Conservation (phyloP, 2,329 filamentous ascomycete species). For the Onygena corvina region DNA sequence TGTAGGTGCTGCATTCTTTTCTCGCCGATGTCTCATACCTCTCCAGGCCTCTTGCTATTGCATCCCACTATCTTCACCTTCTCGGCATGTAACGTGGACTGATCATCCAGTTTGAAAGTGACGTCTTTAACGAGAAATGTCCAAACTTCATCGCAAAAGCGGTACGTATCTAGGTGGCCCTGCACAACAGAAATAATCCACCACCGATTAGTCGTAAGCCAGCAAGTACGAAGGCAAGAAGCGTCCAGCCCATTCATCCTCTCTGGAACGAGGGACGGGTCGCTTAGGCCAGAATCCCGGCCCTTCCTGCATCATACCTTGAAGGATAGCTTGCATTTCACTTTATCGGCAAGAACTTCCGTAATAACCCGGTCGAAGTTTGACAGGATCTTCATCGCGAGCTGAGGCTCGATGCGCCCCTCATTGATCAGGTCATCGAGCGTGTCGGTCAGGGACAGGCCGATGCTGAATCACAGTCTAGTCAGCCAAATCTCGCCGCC, state of each 20-base stretch:
- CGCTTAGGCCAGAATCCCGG: background rate
- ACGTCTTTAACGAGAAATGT: constrained; percentile 98
- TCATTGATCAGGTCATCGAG: constrained; percentile 94
- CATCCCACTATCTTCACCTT: constrained; percentile 98
- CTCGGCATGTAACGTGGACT: constrained; percentile 63
- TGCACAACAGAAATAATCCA: constrained; percentile 29
- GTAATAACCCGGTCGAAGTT: constrained; percentile 93
- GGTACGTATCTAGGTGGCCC: constrained; percentile 95
- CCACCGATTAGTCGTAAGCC: background rate
- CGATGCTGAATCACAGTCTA: constrained; percentile 56
- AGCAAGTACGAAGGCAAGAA: background rate
- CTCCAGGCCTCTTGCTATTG: constrained; percentile 70
- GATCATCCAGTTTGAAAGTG: constrained; percentile 92
- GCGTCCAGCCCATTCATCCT: background rate
- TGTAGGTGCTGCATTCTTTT: background rate
- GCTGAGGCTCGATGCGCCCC: constrained; percentile 88
- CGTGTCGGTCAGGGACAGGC: constrained; percentile 83
- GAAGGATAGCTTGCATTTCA: constrained; percentile 82
- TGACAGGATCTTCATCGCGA: constrained; percentile 94
- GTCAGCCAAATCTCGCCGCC: background rate
- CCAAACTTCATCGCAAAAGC: constrained; percentile 99
- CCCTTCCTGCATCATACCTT: constrained; percentile 59
- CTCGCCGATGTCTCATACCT: constrained; percentile 25
- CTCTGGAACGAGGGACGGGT: background rate
- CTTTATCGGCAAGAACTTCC: constrained; percentile 80